Percentiles rank a stretch among this genome's conserved stretches.
Conservation (phyloP, 441 rosid genomes). For the Mallotus japonicus region DNA sequence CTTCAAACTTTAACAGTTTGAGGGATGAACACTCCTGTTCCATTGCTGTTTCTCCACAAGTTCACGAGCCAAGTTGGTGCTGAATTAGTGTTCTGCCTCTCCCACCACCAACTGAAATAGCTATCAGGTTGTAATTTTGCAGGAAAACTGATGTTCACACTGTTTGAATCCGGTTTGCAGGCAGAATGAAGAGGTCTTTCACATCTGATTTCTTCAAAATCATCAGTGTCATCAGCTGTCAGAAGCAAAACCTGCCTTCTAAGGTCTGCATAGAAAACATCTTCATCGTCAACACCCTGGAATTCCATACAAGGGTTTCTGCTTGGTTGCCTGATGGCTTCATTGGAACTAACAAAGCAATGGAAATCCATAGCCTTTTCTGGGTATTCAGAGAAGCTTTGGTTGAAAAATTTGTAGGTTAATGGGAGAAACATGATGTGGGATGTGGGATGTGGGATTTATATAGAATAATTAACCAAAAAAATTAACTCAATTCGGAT, state of each 20-base stretch:
- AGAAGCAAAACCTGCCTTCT: conserved; percentile 43
- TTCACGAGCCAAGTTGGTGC: conserved; percentile 41
- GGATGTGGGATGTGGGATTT: background rate
- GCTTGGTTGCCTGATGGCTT: conserved; percentile 13
- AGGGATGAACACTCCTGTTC: conserved; percentile 63
- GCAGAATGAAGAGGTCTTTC: background rate
- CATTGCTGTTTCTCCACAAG: conserved; percentile 40
- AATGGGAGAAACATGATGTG: background rate
- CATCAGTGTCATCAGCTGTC: conserved; percentile 37
- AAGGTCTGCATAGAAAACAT: conserved; percentile 39
- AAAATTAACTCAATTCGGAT: no score
- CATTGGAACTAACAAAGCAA: background rate
- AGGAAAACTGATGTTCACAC: conserved; percentile 2
- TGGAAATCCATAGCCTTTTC: conserved; percentile 10
- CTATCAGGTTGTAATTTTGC: conserved; percentile 28
- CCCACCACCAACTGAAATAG: conserved; percentile 39
- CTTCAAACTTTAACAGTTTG: conserved; percentile 28
- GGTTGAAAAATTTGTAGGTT: background rate
- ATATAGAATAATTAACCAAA: background rate
- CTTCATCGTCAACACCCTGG: conserved; percentile 27
- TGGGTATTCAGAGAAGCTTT: no score
- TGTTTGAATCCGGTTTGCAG: background rate
- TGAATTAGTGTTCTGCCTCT: conserved; percentile 16
- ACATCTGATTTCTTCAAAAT: background rate
- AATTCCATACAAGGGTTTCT: conserved; percentile 7